phyloP scores from a whole-genome alignment of 2,329 filamentous ascomycete genomes.

The Escovopsis sp. region DNA sequence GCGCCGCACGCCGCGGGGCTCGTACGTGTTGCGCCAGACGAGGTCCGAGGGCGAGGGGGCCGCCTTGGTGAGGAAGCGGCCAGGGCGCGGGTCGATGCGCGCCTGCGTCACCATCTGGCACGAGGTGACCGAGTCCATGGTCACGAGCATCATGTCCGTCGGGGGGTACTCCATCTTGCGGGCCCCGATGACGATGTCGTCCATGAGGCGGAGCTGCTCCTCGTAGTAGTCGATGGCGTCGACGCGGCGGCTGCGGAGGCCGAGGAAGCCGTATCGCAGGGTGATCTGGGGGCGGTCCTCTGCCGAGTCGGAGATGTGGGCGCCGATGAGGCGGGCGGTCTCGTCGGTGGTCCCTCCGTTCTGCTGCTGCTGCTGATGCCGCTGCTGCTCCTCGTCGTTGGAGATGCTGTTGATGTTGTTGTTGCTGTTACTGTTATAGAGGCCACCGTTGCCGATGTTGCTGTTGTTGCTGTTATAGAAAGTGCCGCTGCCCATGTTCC shows the following conservation, averaged over 20 bases:
- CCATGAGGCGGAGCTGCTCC: slow-evolving; percentile 63
- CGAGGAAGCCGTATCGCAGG: slow-evolving; percentile 65
- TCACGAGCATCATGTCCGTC: slow-evolving; percentile 82
- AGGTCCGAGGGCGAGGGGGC: slow-evolving; percentile 83
- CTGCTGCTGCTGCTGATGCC: no score
- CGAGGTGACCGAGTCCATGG: slow-evolving; percentile 88
- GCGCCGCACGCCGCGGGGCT: slow-evolving; percentile 58
- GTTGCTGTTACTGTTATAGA: no score
- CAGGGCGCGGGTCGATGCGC: slow-evolving; percentile 77
- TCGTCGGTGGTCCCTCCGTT: no score
- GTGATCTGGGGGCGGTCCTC: slow-evolving; percentile 49
- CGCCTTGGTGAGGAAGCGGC: slow-evolving; percentile 68
- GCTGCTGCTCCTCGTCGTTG: slow-evolving; percentile 26
- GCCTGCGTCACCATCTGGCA: slow-evolving; percentile 94
- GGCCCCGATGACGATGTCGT: slow-evolving; percentile 55
- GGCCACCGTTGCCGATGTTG: no score
- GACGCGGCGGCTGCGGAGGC: slow-evolving; percentile 53
- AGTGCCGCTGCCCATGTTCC: no score
- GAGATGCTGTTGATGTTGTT: no score
- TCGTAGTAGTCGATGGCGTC: slow-evolving; percentile 94
- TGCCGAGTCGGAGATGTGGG: slow-evolving; percentile 22
- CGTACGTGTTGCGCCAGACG: slow-evolving; percentile 90
- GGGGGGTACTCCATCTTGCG: slow-evolving; percentile 63
- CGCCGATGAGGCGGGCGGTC: slow-evolving; percentile 40
- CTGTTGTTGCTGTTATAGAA: slow-evolving; percentile 5